Base-by-base conservation (phyloP, 2,329 filamentous ascomycete species). In the Alternaria triticina region DNA sequence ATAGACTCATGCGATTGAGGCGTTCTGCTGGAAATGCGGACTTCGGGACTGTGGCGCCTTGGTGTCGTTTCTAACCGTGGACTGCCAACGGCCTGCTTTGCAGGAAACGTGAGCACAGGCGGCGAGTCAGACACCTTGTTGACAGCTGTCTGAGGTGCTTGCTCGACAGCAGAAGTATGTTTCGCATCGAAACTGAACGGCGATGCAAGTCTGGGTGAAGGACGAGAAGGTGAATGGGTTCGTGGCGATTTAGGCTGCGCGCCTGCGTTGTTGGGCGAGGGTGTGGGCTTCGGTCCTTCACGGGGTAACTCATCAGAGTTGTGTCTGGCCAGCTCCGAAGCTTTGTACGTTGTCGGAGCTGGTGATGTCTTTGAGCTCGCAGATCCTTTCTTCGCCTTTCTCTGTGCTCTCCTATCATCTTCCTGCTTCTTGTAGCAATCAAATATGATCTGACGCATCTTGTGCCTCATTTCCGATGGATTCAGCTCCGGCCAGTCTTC, bases 401-500 rank as follows among this genome's bases (percentile, higher is more conserved):
- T 65, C 47, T 63, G 60, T 7, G 51, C 62, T 33, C 62, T 66
- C 12, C 63, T 59, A 2, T 57, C 57, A n/a, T 58, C 50, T 20
- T 66, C 50, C 28, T 73, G 71, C 10, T 66, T 61, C 85, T 83
- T 69, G 91, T 90, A 67, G 88, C 95, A 82, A 1, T 80, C 66
- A 54, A 93, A 85, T 1, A 97, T 84, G 43, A 90, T 84, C 0
- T 87, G 78, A 28, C 93, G 88, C 45, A 97, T 88, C 6, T 87
- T 82, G 33, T 80, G 79, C 22, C 94, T 89, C 72, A 95, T 86
- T 9, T 84, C 75, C 1, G 86, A 84, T 0, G 88, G 83, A 54
- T 83, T 77, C 66, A 88, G 81, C 30, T 82, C 78, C n/a, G 83
- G 83, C 84, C 88, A 89, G 59, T 88, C 85, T 20, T 77, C 77